phyloP scores from a whole-genome alignment of 805 yeast genomes.

The Lachancea quebecensis region DNA sequence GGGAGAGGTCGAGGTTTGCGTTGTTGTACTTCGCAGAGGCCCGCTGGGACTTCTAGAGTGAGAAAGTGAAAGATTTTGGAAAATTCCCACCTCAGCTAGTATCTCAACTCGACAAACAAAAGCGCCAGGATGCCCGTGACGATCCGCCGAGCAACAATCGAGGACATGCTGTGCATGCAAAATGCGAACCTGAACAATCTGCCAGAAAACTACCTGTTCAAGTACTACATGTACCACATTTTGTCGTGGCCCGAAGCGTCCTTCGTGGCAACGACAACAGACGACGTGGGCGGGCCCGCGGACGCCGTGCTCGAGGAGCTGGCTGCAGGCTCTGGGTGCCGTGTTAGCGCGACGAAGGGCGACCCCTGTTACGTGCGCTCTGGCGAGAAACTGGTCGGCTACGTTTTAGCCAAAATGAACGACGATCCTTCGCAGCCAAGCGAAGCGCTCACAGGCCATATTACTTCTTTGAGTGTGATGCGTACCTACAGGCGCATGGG shows the following conservation, averaged over 20 bases:
- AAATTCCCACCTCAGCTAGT: neutral
- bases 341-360: conserved; percentile 34
- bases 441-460: conserved; percentile 83
- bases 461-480: conserved; percentile 91
- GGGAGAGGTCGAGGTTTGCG: neutral
- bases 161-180: conserved; percentile 91
- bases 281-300: conserved; percentile 31
- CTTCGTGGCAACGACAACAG: conserved; percentile 84
- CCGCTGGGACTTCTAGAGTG: too few relatives aligned
- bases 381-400: conserved; percentile 87
- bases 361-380: conserved; percentile 58
- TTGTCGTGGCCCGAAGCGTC: conserved; percentile 97
- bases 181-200: conserved; percentile 85
- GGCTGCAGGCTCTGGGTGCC: conserved; percentile 15
- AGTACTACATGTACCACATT: conserved; percentile 89
- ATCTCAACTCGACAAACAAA: neutral
- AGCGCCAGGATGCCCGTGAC: conserved; percentile 60
- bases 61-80: neutral
- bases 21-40: too few relatives aligned
- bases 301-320: conserved; percentile 18
- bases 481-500: conserved; percentile 95
- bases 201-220: conserved; percentile 90
- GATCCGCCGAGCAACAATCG: conserved; percentile 78
- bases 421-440: conserved; percentile 71
- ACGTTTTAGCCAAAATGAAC: conserved; percentile 93